A percentile compares a stretch with the other conserved stretches of the same genome.
phyloP scores from a whole-genome alignment of 768 basidiomycete species.

The Lepiota brunneoincarnata region DNA sequence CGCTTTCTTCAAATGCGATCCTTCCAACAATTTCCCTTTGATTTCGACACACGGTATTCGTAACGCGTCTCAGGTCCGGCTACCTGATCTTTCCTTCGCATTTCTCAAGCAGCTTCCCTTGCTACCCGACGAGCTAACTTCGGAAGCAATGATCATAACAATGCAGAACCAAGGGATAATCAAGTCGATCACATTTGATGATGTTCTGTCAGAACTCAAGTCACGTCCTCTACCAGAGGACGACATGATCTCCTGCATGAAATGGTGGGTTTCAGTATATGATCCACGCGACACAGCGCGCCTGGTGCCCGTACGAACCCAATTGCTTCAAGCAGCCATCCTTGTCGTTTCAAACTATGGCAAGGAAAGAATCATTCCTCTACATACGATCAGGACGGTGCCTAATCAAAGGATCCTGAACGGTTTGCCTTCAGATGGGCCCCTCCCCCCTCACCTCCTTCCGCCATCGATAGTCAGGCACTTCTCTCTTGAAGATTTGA shows the following conservation, averaged over 20 bases:
- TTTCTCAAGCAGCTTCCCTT: conserved; percentile 82
- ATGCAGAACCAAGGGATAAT: conserved; percentile 66
- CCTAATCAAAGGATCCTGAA: conserved; percentile 57
- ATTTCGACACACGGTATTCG: conserved; percentile 75
- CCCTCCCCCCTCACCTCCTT: conserved; percentile 71
- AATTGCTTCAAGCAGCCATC: conserved; percentile 73
- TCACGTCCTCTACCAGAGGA: conserved; percentile 63
- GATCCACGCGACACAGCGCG: conserved; percentile 10
- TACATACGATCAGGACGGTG: conserved; percentile 70
- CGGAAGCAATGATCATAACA: conserved; percentile 60
- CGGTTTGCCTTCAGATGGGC: conserved; percentile 70
- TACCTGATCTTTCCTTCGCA: conserved; percentile 68
- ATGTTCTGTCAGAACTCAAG: conserved; percentile 78
- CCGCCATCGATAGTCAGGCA: conserved; percentile 63
- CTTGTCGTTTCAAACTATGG: conserved; percentile 38
- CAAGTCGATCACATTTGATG: conserved; percentile 72
- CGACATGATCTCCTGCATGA: conserved; percentile 80
- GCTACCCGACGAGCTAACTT: conserved; percentile 58
- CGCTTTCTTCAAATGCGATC: conserved; percentile 73
- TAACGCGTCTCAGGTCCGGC: conserved; percentile 62
- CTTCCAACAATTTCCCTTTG: conserved; percentile 54
- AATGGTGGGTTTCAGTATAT: conserved; percentile 73
- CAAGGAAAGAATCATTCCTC: conserved; percentile 57
- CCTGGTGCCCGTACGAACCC: conserved; percentile 39
- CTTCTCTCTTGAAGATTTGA: conserved; percentile 50